Evolutionary conservation across 106 monocot species (phyloP), one percentile per base, ranked within the genome.

Genomic region (Agapanthus africanus): DNA sequence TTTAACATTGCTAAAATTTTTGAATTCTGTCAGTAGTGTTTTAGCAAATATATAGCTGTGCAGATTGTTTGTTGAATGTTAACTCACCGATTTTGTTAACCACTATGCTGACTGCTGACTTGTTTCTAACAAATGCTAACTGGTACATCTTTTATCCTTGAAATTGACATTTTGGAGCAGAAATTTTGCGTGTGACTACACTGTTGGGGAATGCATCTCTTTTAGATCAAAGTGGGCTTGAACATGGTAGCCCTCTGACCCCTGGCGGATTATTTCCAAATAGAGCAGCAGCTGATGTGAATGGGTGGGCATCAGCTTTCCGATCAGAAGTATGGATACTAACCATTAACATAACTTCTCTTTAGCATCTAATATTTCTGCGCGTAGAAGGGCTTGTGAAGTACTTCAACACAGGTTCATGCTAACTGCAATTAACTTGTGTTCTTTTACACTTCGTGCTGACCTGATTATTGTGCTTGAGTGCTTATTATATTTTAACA

Each of bases 261-360:
- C 80, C 72, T 57, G 79, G 91, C 70, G 87, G 91, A 82, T 77
- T 84, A 65, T 91, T 91, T 84, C 66, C 91, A 46, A 82, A 87
- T 82, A 84, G 77, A 84, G 79, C 80, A 71, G 69, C 81, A 54
- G 77, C 84, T 82, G 78, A 84, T 67, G 77, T 82, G 71, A 87
- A 75, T 77, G 84, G 87, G 73, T 84, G 87, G 83, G 72, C 87
- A 64, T 75, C 87, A 79, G 52, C 80, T 70, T 84, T 87, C 73
- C 85, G 81, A 79, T 70, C 87, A 81, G 91, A 91, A 84, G 91
- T 91, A 91, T 35, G 91, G 79, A 78, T 84, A 76, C 82, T 91
- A 78, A 80, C 87, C 75, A 84, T 91, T 87, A 82, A 87, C 90
- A 84, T 78, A 77, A 86, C 80, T 81, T 38, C 37, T 79, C 40